phyloP scores from a whole-genome alignment of 192 early-diverging fungal species.

The Gonapodya sp. region DNA sequence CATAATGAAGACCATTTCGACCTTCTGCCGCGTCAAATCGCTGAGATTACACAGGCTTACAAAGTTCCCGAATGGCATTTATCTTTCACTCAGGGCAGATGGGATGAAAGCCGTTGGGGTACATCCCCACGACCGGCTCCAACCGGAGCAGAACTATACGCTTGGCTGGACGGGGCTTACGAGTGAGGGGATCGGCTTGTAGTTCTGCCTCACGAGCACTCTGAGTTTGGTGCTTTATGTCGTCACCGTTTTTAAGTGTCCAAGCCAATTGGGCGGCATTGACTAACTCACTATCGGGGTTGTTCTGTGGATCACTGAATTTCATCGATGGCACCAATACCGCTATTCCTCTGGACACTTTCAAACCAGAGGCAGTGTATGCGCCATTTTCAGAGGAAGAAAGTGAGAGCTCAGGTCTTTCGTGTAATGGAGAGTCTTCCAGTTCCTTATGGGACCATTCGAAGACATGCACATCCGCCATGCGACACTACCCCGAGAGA shows the following conservation, averaged over 20 bases:
- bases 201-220: neutral
- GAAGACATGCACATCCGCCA: neutral
- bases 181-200: constrained; percentile 3
- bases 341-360: constrained; percentile 36
- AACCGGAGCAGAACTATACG: constrained; percentile 57
- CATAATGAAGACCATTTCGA: neutral
- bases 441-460: too few relatives aligned
- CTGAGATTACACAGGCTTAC: neutral
- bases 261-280: constrained; percentile 75
- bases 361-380: constrained; percentile 19
- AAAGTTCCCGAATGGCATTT: constrained; percentile 69
- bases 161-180: constrained; percentile 18
- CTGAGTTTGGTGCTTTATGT: neutral
- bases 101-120: constrained; percentile 75
- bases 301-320: constrained; percentile 95
- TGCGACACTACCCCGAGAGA: constrained; percentile 76
- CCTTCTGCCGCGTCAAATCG: neutral
- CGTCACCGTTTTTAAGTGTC: constrained; percentile 25
- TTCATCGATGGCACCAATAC: constrained; percentile 78
- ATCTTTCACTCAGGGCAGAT: constrained; percentile 82
- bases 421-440: neutral
- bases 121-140: constrained; percentile 37
- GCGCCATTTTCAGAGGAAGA: too few relatives aligned
- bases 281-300: constrained; percentile 81
- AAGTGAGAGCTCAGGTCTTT: neutral